Evolutionary conservation across 176 grass and related monocot genomes (phyloP), one percentile per base, ranked within the genome.

Genomic region (Carex myosuroides): DNA sequence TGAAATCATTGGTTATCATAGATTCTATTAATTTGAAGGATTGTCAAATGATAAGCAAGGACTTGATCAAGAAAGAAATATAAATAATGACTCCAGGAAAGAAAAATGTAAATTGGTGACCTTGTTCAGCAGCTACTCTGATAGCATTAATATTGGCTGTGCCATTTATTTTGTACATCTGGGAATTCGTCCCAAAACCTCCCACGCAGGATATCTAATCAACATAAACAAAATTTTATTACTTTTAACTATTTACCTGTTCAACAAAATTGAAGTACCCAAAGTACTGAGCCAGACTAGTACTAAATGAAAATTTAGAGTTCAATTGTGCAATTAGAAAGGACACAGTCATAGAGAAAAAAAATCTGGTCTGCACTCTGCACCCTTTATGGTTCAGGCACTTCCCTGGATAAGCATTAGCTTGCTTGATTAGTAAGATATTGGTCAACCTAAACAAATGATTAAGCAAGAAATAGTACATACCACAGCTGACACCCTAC

Each of bases 101-200:
- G 26, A 11, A 81, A 61, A 60, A 6, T 35, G 79, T 41, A 65
- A 42, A 64, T 55, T 22, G 20, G 13, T 33, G 24, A 98, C 95
- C 95, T 94, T 89, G 87, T 78, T 98, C 89, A 55, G 95, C 84
- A 85, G 95, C 95, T 89, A 89, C 87, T 83, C 85, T 94, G 58
- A 98, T 94, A 54, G 95, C 92, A 26, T 98, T 98, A 73, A 98
- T 98, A 85, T 94, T 98, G 80, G 92, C 89, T 68, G 95, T 94
- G 48, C 95, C 95, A 87, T 98, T 98, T 74, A 98, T 65, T 81
- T 98, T 98, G 85, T 91, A 91, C 95, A 98, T 98, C 32, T 90
- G 85, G 57, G 95, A 93, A 86, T 93, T 94, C 42, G 92, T 94
- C 30, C 95, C 95, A 91, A 98, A 98, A 56, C 90, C 91, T 80